Conservation (phyloP, 495 filamentous ascomycete species). For the Thozetella sp. region DNA sequence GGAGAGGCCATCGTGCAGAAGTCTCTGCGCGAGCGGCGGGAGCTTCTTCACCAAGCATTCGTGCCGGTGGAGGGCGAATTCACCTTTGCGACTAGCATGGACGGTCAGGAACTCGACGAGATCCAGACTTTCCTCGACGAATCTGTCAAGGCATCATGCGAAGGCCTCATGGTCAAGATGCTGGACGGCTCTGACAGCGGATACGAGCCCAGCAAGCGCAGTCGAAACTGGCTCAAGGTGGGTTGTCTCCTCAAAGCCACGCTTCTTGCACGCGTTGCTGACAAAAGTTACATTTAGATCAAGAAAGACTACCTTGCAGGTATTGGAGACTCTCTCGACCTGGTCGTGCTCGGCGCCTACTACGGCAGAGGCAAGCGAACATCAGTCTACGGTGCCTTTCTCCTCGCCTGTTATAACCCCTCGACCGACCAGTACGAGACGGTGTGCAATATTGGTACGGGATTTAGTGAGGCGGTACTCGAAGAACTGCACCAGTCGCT, state of each 20-base stretch:
- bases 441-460: conserved; percentile 97
- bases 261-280: neutral
- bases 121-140: conserved; percentile 93
- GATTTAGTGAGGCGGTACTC: conserved; percentile 86
- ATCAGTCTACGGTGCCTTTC: conserved; percentile 91
- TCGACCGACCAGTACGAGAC: conserved; percentile 81
- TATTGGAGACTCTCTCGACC: conserved; percentile 92
- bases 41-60: conserved; percentile 76
- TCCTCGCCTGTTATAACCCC: conserved; percentile 90
- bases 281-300: conserved; percentile 49
- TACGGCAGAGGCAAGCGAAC: conserved; percentile 94
- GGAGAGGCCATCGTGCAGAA: conserved; percentile 90
- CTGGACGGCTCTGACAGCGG: conserved; percentile 86
- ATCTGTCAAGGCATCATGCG: conserved; percentile 89
- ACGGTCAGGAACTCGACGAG: conserved; percentile 88
- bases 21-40: conserved; percentile 79
- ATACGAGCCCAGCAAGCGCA: conserved; percentile 93
- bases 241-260: conserved; percentile 6
- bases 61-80: conserved; percentile 84
- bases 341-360: conserved; percentile 95
- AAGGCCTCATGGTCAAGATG: conserved; percentile 99
- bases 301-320: conserved; percentile 97
- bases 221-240: conserved; percentile 97
- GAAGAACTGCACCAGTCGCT: conserved; percentile 79
- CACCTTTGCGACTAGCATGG: conserved; percentile 81